Percentiles rank a stretch among this genome's conserved stretches.
These are phyloP conservation scores for Corrigiola litoralis DNA, from an alignment of 179 eudicot species.

Conservation along the genomic window DNA sequence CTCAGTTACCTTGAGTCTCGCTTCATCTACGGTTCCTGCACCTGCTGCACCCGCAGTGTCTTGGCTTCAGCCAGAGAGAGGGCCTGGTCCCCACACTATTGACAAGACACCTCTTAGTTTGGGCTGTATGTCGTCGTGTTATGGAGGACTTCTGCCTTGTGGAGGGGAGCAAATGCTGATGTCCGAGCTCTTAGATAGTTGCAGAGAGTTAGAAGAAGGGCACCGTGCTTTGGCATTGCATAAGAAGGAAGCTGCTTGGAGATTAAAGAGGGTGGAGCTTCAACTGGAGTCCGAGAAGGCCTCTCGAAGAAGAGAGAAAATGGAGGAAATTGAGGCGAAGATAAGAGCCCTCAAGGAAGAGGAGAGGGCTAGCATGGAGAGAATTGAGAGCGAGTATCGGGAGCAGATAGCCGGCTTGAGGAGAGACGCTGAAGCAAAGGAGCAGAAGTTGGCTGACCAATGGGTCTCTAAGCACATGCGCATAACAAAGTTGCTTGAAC, in stretches of 20 bases:
- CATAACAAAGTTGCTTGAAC: constrained; percentile 64
- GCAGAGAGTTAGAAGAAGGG: constrained; percentile 76
- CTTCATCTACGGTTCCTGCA: constrained; percentile 41
- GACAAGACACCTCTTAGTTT: constrained; percentile 19
- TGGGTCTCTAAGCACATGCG: constrained; percentile 75
- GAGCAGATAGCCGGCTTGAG: constrained; percentile 70
- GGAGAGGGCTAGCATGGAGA: constrained; percentile 49
- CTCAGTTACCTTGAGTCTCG: constrained; percentile 68
- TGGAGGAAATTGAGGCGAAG: constrained; percentile 70
- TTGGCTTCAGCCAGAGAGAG: constrained; percentile 58
- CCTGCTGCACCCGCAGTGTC: constrained; percentile 33
- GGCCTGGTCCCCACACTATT: constrained; percentile 12
- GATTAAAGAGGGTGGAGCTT: constrained; percentile 71
- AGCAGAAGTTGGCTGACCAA: constrained; percentile 82
- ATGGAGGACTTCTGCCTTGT: constrained; percentile 5
- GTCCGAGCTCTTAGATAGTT: constrained; percentile 58
- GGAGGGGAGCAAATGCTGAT: constrained; percentile 37
- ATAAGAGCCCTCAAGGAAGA: constrained; percentile 69
- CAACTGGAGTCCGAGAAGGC: constrained; percentile 86
- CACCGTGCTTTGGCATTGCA: constrained; percentile 71
- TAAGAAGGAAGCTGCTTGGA: constrained; percentile 87
- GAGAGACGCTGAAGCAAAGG: constrained; percentile 82
- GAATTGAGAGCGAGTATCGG: constrained; percentile 74
- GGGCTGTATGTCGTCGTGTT: constrained; percentile 25
- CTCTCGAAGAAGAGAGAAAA: constrained; percentile 52